Conservation (phyloP, 768 basidiomycete genomes). For the Xerocomus potaroensis region DNA sequence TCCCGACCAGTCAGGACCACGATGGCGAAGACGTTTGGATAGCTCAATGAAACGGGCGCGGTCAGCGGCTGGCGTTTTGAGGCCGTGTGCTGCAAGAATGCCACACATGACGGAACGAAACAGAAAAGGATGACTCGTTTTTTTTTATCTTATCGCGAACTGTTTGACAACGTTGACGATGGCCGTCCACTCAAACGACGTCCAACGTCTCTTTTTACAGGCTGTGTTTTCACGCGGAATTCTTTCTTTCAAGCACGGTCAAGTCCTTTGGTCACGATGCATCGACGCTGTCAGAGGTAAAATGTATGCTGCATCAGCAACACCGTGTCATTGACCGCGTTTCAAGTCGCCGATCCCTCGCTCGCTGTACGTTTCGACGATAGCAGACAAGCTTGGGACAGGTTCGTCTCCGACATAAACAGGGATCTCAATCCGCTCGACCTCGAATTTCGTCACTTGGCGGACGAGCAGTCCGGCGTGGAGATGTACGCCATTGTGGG, state of each 20-base stretch:
- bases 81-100: conserved; percentile 81
- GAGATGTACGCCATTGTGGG: conserved; percentile 69
- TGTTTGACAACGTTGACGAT: conserved; percentile 22
- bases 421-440: conserved; percentile 60
- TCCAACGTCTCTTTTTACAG: conserved; percentile 75
- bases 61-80: conserved; percentile 65
- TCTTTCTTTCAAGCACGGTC: conserved; percentile 60
- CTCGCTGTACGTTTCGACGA: conserved; percentile 43
- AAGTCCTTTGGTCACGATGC: conserved; percentile 64
- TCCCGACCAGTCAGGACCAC: conserved; percentile 98
- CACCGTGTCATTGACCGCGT: conserved; percentile 1
- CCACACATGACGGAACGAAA: conserved; percentile 68
- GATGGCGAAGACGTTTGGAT: conserved; percentile 87
- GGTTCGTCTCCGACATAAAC: conserved; percentile 59
- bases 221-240: conserved; percentile 68
- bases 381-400: conserved; percentile 49
- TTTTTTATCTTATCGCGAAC: neutral
- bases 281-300: conserved; percentile 65
- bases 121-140: no score
- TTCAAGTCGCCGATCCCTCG: conserved; percentile 48
- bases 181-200: conserved; percentile 56
- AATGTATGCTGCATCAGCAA: no score
- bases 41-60: conserved; percentile 75
- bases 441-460: conserved; percentile 61
- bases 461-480: conserved; percentile 61